Base-by-base conservation (phyloP, 2,329 filamentous ascomycete genomes). In the Drechslerella coelobrocha region DNA sequence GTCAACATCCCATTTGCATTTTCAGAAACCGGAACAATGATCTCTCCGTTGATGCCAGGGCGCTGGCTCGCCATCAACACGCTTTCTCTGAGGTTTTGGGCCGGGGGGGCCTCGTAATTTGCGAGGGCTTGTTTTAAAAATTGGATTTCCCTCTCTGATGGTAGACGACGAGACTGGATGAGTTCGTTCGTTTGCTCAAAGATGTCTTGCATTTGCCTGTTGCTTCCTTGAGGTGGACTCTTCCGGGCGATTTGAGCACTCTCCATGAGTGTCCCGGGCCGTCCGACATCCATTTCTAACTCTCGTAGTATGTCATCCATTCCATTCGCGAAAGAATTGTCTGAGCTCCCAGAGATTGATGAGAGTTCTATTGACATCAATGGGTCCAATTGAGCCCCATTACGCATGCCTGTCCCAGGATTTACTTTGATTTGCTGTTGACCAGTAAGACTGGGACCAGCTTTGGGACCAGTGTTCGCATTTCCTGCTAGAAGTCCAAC, bases 61-160 rank as follows among this genome's bases (percentile, higher is more conserved):
- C 53, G 53, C 12, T 55, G 66, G 12, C 66, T 71, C 9, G 66
- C 66, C 21, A 14, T 34, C 2, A 71, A 24, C 26, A 63, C 21
- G 21, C 43, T 63, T 37, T 63, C 53, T 24, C 66, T 54, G 6
- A 71, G 59, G 26, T 71, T 63, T 31, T 71, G 66, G 10, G 29
- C 12, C 23, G 39, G 51, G 3, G 63, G 63, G 23, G 59, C 59
- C 43, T 43, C 31, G 41, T 57, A 71, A 19, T 39, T 59, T 23
- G 61, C 47, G n/a, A 57, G 57, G n/a, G 51, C 62, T 10, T 69
- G 47, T 23, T 34, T 12, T 5, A 62, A 39, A 5, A 54, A 34
- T 19, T 59, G 31, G 9, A 63, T 43, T 12, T 57, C 55, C 23
- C 50, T 63, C 9, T 43, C 37, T 0, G 39, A 41, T 1, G 37